phyloP scores from a whole-genome alignment of 192 early-diverging fungal genomes.

The Spinellus fusiger region DNA sequence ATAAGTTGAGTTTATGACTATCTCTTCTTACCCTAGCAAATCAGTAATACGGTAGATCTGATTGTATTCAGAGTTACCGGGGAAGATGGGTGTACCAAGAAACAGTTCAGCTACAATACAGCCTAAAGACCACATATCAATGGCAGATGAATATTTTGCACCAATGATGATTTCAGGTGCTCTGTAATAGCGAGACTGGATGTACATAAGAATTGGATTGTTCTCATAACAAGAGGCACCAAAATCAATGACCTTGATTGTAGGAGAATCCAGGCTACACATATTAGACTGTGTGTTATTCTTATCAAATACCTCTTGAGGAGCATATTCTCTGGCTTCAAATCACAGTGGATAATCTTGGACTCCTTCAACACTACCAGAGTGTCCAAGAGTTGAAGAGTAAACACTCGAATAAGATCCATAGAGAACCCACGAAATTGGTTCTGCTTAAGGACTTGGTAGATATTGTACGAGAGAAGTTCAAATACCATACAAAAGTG shows the following conservation, averaged over 20 bases:
- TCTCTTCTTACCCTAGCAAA: conserved; percentile 67
- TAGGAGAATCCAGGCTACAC: conserved; percentile 74
- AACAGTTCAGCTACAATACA: conserved; percentile 98
- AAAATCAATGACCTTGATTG: conserved; percentile 98
- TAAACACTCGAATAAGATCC: conserved; percentile 89
- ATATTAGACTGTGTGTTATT: not conserved
- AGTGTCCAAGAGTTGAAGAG: conserved; percentile 90
- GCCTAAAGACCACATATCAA: conserved; percentile 99
- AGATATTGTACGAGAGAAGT: conserved; percentile 91
- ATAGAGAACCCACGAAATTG: conserved; percentile 88
- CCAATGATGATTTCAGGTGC: conserved; percentile 94
- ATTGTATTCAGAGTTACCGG: conserved; percentile 94
- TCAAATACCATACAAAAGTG: conserved; percentile 97
- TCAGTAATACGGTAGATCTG: conserved; percentile 90
- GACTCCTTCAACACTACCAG: conserved; percentile 81
- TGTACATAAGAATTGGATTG: conserved; percentile 93
- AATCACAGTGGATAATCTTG: conserved; percentile 94
- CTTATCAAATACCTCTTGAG: conserved; percentile 60
- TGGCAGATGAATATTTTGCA: conserved; percentile 81
- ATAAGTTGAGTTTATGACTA: not conserved
- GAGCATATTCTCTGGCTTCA: conserved; percentile 97
- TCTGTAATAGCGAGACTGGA: conserved; percentile 97
- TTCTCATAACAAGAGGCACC: conserved; percentile 94
- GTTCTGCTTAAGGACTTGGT: conserved; percentile 96
- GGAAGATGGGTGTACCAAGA: conserved; percentile 91